Evolutionary conservation across 2,329 filamentous ascomycete genomes (phyloP).

Genomic region (Fusarium torulosum): DNA sequence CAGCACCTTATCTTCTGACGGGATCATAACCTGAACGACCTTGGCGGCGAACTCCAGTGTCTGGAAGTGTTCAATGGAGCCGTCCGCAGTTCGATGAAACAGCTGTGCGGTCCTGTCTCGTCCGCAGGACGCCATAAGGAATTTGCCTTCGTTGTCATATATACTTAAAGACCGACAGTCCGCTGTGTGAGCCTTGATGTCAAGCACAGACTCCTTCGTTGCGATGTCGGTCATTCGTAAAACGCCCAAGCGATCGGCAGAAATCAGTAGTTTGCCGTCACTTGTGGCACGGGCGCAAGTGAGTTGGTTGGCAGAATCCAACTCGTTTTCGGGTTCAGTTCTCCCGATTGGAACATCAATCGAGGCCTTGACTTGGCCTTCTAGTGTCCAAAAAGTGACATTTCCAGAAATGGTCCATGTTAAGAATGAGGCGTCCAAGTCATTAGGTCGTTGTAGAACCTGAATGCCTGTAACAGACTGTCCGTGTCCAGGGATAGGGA

Average conservation of each 20-base stretch:
- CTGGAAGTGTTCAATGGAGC: conserved; percentile 82
- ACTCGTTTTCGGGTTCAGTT: conserved; percentile 60
- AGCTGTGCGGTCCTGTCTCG: conserved; percentile 93
- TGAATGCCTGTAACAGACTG: conserved; percentile 80
- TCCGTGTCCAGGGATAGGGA: conserved; percentile 72
- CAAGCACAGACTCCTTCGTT: conserved; percentile 72
- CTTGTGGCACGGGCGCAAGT: conserved; percentile 70
- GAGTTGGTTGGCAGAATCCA: conserved; percentile 69
- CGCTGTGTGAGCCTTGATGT: conserved; percentile 86
- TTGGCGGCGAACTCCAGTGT: conserved; percentile 93
- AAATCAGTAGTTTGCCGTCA: conserved; percentile 76
- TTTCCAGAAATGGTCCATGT: conserved; percentile 89
- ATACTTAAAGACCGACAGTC: conserved; percentile 87
- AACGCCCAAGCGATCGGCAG: conserved; percentile 89
- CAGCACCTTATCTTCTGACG: conserved; percentile 79
- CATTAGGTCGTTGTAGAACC: conserved; percentile 70
- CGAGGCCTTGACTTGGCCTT: conserved; percentile 75
- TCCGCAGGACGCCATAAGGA: conserved; percentile 84
- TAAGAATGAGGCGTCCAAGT: conserved; percentile 78
- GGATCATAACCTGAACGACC: conserved; percentile 80
- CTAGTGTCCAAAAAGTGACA: conserved; percentile 83
- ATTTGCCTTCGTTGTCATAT: conserved; percentile 70
- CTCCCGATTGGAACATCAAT: conserved; percentile 79
- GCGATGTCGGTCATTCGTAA: conserved; percentile 76
- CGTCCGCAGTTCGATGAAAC: conserved; percentile 72